phyloP scores from a whole-genome alignment of 129 eudicot species.

The Centrapalus pauciflorus region DNA sequence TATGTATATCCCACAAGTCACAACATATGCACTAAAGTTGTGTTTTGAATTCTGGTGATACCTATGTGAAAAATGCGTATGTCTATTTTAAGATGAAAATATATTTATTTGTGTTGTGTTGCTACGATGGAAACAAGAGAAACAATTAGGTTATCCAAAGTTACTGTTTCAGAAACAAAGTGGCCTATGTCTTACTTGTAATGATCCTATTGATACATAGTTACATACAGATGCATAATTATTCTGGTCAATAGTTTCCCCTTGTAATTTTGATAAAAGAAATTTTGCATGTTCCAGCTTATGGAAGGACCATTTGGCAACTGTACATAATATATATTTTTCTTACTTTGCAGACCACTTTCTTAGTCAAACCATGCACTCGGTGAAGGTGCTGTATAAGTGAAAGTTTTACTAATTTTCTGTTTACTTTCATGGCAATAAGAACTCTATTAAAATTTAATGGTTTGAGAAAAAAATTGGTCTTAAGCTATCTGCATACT shows the following conservation, averaged over 20 bases:
- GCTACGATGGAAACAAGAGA: not conserved
- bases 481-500: not conserved
- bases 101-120: not conserved
- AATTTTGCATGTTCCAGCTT: not conserved
- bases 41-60: not conserved
- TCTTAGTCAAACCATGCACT: not conserved
- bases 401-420: constrained; percentile 3
- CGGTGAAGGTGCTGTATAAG: not conserved
- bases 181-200: not conserved
- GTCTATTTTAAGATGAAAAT: constrained; percentile 1
- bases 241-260: not conserved
- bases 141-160: not conserved
- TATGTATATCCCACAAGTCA: not conserved
- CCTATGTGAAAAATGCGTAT: not conserved
- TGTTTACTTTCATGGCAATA: not conserved
- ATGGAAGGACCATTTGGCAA: not conserved
- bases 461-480: not conserved
- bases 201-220: not conserved
- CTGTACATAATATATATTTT: not conserved
- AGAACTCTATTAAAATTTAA: not conserved
- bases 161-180: not conserved
- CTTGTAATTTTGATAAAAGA: not conserved
- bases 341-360: not conserved
- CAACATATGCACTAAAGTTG: not conserved
- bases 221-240: not conserved